Evolutionary conservation across 2,329 filamentous ascomycete genomes (phyloP), one percentile per base, ranked within the genome.

Genomic region (Thelonectria olida): DNA sequence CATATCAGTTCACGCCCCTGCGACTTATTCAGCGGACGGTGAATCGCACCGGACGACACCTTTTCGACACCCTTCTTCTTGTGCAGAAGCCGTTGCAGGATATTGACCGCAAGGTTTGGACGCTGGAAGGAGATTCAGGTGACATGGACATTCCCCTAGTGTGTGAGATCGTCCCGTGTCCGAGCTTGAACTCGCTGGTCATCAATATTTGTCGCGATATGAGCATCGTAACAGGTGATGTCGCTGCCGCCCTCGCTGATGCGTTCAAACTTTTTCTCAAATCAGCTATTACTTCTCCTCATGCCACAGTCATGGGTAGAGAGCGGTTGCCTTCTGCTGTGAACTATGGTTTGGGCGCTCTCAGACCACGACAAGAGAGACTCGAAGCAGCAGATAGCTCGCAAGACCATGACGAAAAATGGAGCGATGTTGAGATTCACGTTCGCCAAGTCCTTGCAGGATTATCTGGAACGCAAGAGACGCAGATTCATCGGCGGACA

Each of bases 1-100:
- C 84, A 1, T 89, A 90, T 67, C 93, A 97, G 64, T 86, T 96
- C 51, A 92, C 90, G 1, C 87, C 92, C 1, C 77, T 97, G 23
- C 86, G 93, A 22, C 84, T 84, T 1, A 88, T 97, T 13, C 92
- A 95, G 68, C 81, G 67, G 65, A 80, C 71, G 69, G 78, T 64
- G 60, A 75, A 58, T 73, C 83, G 58, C 3, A 66, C 69, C 1
- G 82, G 84, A 2, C 76, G 77, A 17, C 82, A 82, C 12, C 79
- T 97, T 0, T 97, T 97, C 73, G 92, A 97, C 72, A 92, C 90
- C 1, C 78, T 97, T 27, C 80, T 97, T 15, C 85, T 97, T 49
- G 80, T 97, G 10, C 94, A 97, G 72, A 88, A 90, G 42, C 81
- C 85, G 0, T 70, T 80, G 7, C 84, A 86, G 28, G 80, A 84